Evolutionary conservation across 805 yeast species (phyloP).

Genomic region (Metschnikowia picachoensis): DNA sequence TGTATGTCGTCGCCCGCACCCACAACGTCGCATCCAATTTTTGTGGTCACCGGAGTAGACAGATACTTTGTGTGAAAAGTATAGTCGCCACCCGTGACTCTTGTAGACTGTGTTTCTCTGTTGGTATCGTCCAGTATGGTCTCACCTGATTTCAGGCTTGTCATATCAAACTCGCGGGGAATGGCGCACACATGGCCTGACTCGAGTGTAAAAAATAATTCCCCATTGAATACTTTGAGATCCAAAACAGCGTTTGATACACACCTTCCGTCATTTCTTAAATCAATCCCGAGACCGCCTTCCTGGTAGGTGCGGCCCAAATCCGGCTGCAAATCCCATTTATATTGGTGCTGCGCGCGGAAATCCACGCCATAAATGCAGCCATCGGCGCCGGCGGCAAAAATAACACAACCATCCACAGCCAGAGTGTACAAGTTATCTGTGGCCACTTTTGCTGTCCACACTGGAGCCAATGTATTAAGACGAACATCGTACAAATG

Average conservation of each 20-base stretch:
- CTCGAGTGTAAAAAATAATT: conserved; percentile 4
- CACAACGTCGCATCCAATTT: conserved; percentile 8
- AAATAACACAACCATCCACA: conserved; percentile 8
- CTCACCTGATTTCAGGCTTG: neutral
- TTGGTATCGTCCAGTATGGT: neutral
- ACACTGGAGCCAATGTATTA: conserved; percentile 6
- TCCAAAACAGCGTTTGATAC: conserved; percentile 7
- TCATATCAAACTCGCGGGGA: conserved; percentile 1
- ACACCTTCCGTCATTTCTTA: neutral
- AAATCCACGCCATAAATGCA: conserved; percentile 14
- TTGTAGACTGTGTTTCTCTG: too few relatives aligned
- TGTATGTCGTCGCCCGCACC: neutral
- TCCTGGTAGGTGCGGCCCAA: neutral
- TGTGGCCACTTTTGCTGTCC: conserved; percentile 9
- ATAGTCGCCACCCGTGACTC: neutral
- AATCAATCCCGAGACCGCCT: too few relatives aligned
- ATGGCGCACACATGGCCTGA: conserved; percentile 8
- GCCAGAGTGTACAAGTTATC: conserved; percentile 18
- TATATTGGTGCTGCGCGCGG: conserved; percentile 10
- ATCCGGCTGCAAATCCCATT: conserved; percentile 9
- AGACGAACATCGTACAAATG: conserved; percentile 15
- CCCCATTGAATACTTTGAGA: neutral
- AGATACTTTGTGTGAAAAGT: neutral
- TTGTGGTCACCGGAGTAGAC: conserved; percentile 2
- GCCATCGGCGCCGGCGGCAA: conserved; percentile 19